Evolutionary conservation across 352 stramenopile species (phyloP), one percentile per base, ranked within the genome.

Genomic region (Phytopythium oedochilum): DNA sequence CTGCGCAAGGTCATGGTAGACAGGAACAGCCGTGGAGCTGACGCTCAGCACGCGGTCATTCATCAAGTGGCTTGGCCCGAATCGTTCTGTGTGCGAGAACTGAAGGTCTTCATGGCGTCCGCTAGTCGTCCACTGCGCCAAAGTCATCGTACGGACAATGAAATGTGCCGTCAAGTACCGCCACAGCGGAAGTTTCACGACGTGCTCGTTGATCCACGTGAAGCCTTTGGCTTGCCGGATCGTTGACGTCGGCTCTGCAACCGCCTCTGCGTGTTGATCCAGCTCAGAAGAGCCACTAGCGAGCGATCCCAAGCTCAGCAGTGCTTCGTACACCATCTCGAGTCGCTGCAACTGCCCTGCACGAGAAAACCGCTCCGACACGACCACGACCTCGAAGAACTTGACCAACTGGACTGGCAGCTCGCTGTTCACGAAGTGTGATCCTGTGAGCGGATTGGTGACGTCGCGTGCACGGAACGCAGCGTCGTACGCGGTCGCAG

Each of bases 321-420:
- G 47, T 12, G 64, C 51, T 25, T 70, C 55, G 29, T 88, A 87
- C 9, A 91, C 57, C 6, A 77, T 31, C 12, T 62, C 49, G 0
- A 91, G 66, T 9, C 80, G 67, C 32, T 89, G 64, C 5, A 58
- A 59, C 39, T 89, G 80, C 0, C 56, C 56, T 31, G 59, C 59
- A 28, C 73, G 74, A 28, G 71, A 62, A 36, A 91, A 93, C 0
- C 14, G 52, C 9, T 87, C 75, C 0, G 74, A 79, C 3, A 87
- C 71, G 23, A 91, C 36, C 2, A 69, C 50, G 8, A 89, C 36
- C 46, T 88, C 65, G 46, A 88, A 78, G 47, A 62, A 71, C 31
- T 55, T 65, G 9, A 72, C 31, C 35, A 83, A 46, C 11, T 61
- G 53, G 3, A 64, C 7, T 1, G 71, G 53, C 20, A 87, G 26